Evolutionary conservation across 2,329 filamentous ascomycete genomes (phyloP), one percentile per base, ranked within the genome.

Genomic region (Epichloe brachyelytri): DNA sequence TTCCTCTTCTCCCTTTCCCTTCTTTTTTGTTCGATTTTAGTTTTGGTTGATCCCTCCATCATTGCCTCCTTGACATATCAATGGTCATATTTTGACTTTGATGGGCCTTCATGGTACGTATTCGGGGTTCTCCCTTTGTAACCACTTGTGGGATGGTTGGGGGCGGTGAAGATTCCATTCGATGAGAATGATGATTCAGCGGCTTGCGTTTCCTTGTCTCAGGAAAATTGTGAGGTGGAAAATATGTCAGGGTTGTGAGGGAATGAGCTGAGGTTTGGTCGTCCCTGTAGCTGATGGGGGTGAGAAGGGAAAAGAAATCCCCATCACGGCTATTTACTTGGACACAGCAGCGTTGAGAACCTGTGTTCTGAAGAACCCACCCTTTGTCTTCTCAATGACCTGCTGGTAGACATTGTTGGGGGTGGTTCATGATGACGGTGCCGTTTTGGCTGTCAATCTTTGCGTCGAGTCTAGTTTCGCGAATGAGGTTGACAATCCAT

Each of bases 381-480:
- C 93, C 82, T 97, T 97, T 53, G 93, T 98, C 73, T 89, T 83
- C 80, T 98, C 93, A 65, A 98, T 98, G 63, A 98, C 93, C 72
- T 98, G 91, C 75, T 96, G 91, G 73, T 98, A 97, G 59, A 98
- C 91, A 57, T 89, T 95, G 75, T 94, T 93, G 91, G 48, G 91
- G 93, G 74, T 98, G 93, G 77, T 98, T 97, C 91, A 98, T 98
- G 61, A 97, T 83, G 49, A 98, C 93, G 50, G 93, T 97, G 65
- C 93, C 93, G 72, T 95, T 88, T 76, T 97, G 88, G 75, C 95
- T 96, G 74, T 98, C 93, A 67, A 97, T 97, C 82, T 98, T 98
- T 63, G 93, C 93, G 66, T 98, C 93, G 56, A 98, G 86, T 56
- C 90, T 82, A 22, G 93, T 98, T 72, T 98, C 93, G 57, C 93